These are phyloP conservation scores for Exobasidium cylindrosporum DNA, from an alignment of 1,284 basidiomycete species.

Conservation along the genomic window DNA sequence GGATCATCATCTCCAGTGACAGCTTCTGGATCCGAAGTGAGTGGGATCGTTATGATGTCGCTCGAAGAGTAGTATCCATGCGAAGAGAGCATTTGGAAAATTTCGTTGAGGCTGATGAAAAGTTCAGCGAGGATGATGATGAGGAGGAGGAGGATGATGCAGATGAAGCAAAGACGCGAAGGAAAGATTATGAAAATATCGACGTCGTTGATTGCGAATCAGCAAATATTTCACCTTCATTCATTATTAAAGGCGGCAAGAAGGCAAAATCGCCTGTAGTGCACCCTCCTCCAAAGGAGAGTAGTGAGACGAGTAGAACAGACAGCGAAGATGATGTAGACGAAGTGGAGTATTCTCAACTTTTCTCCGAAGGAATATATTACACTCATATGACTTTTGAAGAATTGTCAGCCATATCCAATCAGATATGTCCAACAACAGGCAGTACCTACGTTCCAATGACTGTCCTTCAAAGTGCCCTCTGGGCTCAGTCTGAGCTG, in stretches of 20 bases:
- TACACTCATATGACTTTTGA: slow-evolving; percentile 73
- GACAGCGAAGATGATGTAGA: slow-evolving; percentile 27
- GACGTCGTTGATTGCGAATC: not conserved
- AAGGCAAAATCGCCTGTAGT: not conserved
- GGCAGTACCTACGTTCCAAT: slow-evolving; percentile 30
- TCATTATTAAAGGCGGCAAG: not conserved
- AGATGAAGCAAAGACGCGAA: not conserved
- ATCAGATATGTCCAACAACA: slow-evolving; percentile 27
- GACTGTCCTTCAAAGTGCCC: slow-evolving; percentile 35
- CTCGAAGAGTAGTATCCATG: slow-evolving; percentile 65
- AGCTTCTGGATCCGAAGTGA: slow-evolving; percentile 76
- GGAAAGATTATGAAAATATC: no score
- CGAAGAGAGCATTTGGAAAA: not conserved
- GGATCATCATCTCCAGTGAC: slow-evolving; percentile 73
- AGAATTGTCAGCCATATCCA: slow-evolving; percentile 34
- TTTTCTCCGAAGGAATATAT: slow-evolving; percentile 78
- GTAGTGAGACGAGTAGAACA: slow-evolving; percentile 3
- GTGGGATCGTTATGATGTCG: slow-evolving; percentile 74
- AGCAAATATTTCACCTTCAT: not conserved
- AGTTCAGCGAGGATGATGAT: not conserved
- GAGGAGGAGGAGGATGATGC: slow-evolving; percentile 6
- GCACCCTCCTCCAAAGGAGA: no score
- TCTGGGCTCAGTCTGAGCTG: slow-evolving; percentile 44
- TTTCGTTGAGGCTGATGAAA: not conserved
- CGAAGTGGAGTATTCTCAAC: slow-evolving; percentile 55